phyloP scores from a whole-genome alignment of 495 filamentous ascomycete genomes.

The Podospora conica region DNA sequence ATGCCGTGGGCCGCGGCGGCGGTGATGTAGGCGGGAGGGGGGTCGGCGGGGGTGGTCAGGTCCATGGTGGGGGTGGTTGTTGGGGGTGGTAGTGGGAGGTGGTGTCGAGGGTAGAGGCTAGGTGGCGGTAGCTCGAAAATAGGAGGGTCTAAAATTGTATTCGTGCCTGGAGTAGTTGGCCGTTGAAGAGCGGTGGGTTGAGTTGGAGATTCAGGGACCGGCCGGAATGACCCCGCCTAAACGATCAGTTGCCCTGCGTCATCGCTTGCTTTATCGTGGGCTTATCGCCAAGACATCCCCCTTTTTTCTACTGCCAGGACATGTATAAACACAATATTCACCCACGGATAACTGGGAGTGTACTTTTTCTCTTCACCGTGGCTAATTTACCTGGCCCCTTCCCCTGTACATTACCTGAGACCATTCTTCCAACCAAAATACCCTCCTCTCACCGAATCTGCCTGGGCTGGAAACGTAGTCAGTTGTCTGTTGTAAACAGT shows the following conservation, averaged over 20 bases:
- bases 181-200: neutral
- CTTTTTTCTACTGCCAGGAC: neutral
- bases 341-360: too few relatives aligned
- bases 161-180: neutral
- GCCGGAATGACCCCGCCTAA: neutral
- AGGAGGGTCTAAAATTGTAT: neutral
- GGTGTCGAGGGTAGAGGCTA: neutral
- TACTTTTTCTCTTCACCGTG: too few relatives aligned
- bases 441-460: too few relatives aligned
- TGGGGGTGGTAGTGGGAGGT: neutral
- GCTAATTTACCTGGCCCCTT: too few relatives aligned
- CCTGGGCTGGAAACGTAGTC: too few relatives aligned
- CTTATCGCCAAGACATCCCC: neutral
- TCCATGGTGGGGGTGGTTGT: constrained; percentile 35
- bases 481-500: too few relatives aligned
- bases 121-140: neutral
- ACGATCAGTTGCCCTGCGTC: constrained; percentile 9
- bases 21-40: constrained; percentile 40
- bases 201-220: neutral
- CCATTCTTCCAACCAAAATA: too few relatives aligned
- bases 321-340: neutral
- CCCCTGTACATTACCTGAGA: too few relatives aligned
- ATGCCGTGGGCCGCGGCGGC: constrained; percentile 35
- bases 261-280: constrained; percentile 1
- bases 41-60: constrained; percentile 32